These are phyloP conservation scores for Pestalotiopsis sp. DNA, from an alignment of 2,329 filamentous ascomycete species.

Conservation along the genomic window DNA sequence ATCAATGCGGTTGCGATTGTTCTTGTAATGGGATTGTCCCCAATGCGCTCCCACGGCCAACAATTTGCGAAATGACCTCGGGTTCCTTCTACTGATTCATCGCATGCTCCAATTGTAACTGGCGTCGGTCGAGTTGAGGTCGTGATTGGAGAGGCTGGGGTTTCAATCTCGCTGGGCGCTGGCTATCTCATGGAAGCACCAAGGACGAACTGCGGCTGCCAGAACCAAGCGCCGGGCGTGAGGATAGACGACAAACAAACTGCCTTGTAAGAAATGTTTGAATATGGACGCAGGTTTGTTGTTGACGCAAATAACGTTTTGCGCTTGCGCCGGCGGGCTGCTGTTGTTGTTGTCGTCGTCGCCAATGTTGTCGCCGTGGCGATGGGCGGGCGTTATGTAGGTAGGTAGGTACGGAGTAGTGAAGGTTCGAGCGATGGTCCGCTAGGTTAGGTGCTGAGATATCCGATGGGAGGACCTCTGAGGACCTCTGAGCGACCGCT, in stretches of 20 bases:
- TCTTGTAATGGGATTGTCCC: background rate
- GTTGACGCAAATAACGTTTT: background rate
- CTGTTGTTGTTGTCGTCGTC: background rate
- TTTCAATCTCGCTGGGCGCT: background rate
- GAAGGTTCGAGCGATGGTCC: background rate
- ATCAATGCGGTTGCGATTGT: slow-evolving; percentile 2
- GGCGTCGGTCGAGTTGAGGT: background rate
- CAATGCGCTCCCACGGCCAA: background rate
- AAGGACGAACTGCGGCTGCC: background rate
- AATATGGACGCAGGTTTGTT: background rate
- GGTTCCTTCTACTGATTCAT: background rate
- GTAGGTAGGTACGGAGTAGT: background rate
- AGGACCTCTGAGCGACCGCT: too few relatives aligned
- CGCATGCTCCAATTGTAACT: background rate
- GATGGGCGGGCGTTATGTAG: background rate
- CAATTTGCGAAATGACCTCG: background rate
- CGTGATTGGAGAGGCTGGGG: background rate
- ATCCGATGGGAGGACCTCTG: background rate
- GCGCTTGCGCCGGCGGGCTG: background rate
- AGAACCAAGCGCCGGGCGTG: background rate
- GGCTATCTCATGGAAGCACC: background rate
- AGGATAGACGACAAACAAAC: background rate
- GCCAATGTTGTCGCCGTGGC: background rate
- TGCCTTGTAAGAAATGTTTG: background rate
- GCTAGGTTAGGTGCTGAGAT: background rate